Evolutionary conservation across 208 protist species (phyloP).

Genomic region (Trypanosoma grayi): DNA sequence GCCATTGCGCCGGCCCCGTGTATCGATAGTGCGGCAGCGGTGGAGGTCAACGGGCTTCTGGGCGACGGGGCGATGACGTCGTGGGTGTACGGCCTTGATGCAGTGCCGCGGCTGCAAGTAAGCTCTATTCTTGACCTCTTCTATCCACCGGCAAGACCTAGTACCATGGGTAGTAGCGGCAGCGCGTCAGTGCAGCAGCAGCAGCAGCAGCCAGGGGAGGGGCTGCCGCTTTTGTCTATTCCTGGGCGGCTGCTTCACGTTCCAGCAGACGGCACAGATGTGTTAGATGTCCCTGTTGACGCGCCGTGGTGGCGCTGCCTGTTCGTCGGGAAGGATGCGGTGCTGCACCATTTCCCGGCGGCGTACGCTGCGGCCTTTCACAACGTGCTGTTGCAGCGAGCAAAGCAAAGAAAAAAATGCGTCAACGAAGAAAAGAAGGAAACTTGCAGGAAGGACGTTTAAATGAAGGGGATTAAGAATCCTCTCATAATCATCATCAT

Average conservation of each 20-base stretch:
- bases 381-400: neutral
- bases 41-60: constrained; percentile 21
- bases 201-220: constrained; percentile 20
- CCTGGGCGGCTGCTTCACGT: constrained; percentile 29
- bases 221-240: constrained; percentile 26
- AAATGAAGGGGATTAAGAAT: neutral
- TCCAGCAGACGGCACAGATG: constrained; percentile 9
- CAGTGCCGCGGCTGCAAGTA: constrained; percentile 56
- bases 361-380: constrained; percentile 2
- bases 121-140: constrained; percentile 40
- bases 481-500: neutral
- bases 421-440: neutral
- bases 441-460: neutral
- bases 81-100: constrained; percentile 59
- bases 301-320: constrained; percentile 27
- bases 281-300: constrained; percentile 26
- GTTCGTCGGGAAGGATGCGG: constrained; percentile 6
- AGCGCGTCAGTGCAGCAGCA: too few relatives aligned
- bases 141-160: constrained; percentile 3
- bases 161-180: too few relatives aligned
- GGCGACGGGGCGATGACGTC: constrained; percentile 38
- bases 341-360: constrained; percentile 15
- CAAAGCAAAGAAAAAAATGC: neutral
- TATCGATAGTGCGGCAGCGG: constrained; percentile 39
- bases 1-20: constrained; percentile 58